Evolutionary conservation across 805 yeast genomes (phyloP).

Genomic region (Starmerella sp.): DNA sequence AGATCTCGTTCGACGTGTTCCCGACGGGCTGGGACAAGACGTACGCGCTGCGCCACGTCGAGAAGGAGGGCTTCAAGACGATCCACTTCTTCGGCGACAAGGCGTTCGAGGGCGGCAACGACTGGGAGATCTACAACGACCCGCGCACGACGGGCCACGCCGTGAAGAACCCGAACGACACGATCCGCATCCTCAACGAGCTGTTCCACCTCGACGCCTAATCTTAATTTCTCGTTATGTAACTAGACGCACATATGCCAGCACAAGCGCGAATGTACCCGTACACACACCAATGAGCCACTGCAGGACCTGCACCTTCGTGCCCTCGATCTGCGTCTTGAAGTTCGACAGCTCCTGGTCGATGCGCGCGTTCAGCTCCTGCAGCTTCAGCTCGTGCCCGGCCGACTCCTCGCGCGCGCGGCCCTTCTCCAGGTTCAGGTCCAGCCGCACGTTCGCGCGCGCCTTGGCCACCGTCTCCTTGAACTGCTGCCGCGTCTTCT

Average conservation of each 20-base stretch:
- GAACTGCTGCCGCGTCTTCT: constrained; percentile 70
- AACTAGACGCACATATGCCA: constrained; percentile 80
- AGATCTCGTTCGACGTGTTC: constrained; percentile 97
- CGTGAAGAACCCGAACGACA: constrained; percentile 80
- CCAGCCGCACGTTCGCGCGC: constrained; percentile 81
- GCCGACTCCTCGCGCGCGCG: constrained; percentile 89
- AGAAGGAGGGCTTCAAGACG: constrained; percentile 65
- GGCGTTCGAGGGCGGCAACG: constrained; percentile 93
- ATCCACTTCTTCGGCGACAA: constrained; percentile 99
- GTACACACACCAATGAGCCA: constrained; percentile 98
- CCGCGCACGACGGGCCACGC: constrained; percentile 92
- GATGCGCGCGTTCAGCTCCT: constrained; percentile 87
- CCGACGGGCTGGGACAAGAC: constrained; percentile 99
- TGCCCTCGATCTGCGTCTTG: constrained; percentile 89
- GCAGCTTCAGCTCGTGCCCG: constrained; percentile 82
- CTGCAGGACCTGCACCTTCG: constrained; percentile 93
- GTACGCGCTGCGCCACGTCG: constrained; percentile 89
- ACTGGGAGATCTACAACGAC: constrained; percentile 90
- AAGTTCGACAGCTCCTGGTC: constrained; percentile 92
- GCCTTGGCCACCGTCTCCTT: constrained; percentile 86
- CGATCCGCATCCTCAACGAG: constrained; percentile 75
- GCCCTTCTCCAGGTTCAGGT: constrained; percentile 87
- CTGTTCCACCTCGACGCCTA: constrained; percentile 36
- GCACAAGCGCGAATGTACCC: constrained; percentile 88
- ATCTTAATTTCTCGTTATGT: constrained; percentile 32